Conservation (phyloP, 305 asterid species). For the Fraxinus ornus region DNA sequence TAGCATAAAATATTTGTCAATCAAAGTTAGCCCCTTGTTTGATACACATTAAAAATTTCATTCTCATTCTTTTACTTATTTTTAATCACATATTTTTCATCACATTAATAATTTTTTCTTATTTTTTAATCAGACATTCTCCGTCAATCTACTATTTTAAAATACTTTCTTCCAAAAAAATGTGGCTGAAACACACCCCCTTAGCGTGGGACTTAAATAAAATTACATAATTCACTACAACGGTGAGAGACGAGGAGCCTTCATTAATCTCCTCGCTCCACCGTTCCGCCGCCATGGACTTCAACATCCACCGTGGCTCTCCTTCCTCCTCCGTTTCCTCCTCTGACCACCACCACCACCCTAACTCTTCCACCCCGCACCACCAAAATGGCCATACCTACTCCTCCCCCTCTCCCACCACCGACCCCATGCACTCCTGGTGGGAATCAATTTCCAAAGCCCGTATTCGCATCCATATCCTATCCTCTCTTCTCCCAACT, state of each 20-base stretch:
- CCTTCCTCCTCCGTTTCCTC: conserved; percentile 74
- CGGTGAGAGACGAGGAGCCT: conserved; percentile 31
- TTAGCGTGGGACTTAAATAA: too few relatives aligned
- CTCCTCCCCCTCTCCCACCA: conserved; percentile 1
- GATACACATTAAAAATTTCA: too few relatives aligned
- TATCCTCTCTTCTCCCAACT: conserved; percentile 57
- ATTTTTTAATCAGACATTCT: too few relatives aligned
- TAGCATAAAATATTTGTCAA: too few relatives aligned
- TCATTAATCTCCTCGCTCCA: not conserved
- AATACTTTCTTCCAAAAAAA: too few relatives aligned
- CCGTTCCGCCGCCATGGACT: conserved; percentile 60
- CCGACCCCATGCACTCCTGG: conserved; percentile 87
- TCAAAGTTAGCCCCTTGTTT: too few relatives aligned
- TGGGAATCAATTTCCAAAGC: conserved; percentile 95
- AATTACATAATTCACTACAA: conserved; percentile 1
- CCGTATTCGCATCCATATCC: conserved; percentile 76
- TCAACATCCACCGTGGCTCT: conserved; percentile 65
- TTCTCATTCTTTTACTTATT: too few relatives aligned
- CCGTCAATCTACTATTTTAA: too few relatives aligned
- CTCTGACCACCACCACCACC: conserved; percentile 39
- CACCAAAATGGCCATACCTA: conserved; percentile 37
- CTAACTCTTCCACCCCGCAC: conserved; percentile 28
- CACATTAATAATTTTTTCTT: too few relatives aligned
- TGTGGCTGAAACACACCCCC: too few relatives aligned
- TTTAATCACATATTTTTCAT: too few relatives aligned